phyloP scores from a whole-genome alignment of 768 basidiomycete genomes.

The Lentinula lateritia region DNA sequence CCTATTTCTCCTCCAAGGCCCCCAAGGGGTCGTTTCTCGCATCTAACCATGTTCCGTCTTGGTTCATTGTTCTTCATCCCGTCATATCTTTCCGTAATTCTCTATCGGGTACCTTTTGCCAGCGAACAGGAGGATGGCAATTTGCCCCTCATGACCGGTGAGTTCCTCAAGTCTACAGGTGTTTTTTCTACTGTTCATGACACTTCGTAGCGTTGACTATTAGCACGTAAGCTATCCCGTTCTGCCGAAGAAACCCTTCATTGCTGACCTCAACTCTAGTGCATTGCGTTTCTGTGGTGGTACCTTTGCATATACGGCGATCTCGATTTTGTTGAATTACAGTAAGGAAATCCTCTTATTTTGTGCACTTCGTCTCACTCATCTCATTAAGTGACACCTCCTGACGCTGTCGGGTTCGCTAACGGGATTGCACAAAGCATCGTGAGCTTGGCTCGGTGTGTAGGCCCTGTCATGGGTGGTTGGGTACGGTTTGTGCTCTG shows the following conservation, averaged over 20 bases:
- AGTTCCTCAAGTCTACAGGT: slow-evolving; percentile 20
- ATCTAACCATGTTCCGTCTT: slow-evolving; percentile 85
- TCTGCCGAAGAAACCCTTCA: slow-evolving; percentile 3
- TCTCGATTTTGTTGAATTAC: slow-evolving; percentile 84
- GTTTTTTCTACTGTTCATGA: slow-evolving; percentile 2
- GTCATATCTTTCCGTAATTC: slow-evolving; percentile 74
- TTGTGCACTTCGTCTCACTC: slow-evolving; percentile 4
- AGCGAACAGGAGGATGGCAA: slow-evolving; percentile 66
- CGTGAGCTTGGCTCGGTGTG: slow-evolving; percentile 87
- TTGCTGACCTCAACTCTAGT: slow-evolving; percentile 30
- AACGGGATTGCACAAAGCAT: slow-evolving; percentile 97
- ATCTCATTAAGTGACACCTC: slow-evolving; percentile 72
- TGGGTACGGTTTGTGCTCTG: slow-evolving; percentile 45
- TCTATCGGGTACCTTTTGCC: slow-evolving; percentile 67
- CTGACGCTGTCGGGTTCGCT: slow-evolving; percentile 80
- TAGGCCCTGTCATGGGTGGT: slow-evolving; percentile 83
- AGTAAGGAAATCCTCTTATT: slow-evolving; percentile 36
- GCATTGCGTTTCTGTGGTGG: slow-evolving; percentile 84
- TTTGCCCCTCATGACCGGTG: slow-evolving; percentile 76
- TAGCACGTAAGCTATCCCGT: slow-evolving; percentile 63
- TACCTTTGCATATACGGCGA: slow-evolving; percentile 87
- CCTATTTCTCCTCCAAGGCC: slow-evolving; percentile 38
- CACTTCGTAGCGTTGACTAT: slow-evolving; percentile 52
- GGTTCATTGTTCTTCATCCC: slow-evolving; percentile 86
- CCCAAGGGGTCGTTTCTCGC: slow-evolving; percentile 77